Evolutionary conservation across 2,329 filamentous ascomycete species (phyloP).

Genomic region (Trichoderma semiorbis): DNA sequence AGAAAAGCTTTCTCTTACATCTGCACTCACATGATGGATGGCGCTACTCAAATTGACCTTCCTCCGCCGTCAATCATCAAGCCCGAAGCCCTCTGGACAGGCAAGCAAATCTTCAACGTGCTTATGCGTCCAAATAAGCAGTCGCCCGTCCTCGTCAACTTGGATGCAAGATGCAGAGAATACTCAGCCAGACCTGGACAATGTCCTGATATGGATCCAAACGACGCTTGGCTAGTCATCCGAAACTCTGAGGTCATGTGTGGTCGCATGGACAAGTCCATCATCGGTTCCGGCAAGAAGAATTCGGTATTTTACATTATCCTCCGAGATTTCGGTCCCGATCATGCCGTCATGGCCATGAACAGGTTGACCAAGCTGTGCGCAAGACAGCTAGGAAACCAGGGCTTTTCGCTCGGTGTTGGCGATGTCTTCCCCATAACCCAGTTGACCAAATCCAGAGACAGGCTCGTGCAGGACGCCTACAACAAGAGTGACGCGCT

Average conservation of each 20-base stretch:
- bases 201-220: conserved; percentile 70
- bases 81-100: conserved; percentile 86
- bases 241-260: conserved; percentile 98
- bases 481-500: conserved; percentile 80
- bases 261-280: conserved; percentile 95
- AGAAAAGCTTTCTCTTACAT: conserved; percentile 84
- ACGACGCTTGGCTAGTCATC: conserved; percentile 88
- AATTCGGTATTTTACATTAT: conserved; percentile 97
- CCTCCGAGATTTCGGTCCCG: conserved; percentile 87
- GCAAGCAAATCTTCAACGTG: conserved; percentile 93
- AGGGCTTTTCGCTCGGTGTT: conserved; percentile 94
- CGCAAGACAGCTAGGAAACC: conserved; percentile 81
- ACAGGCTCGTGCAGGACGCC: conserved; percentile 69
- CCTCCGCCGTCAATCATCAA: conserved; percentile 85
- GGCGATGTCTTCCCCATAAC: conserved; percentile 86
- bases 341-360: conserved; percentile 87
- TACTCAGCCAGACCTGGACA: conserved; percentile 61
- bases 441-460: conserved; percentile 67
- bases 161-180: conserved; percentile 87
- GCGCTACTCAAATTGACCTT: conserved; percentile 72
- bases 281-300: conserved; percentile 95
- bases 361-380: conserved; percentile 89
- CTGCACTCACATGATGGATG: conserved; percentile 90
- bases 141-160: conserved; percentile 80
- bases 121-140: conserved; percentile 83